Conservation (phyloP, 495 filamentous ascomycete species). For the Lophiotrema nucula region DNA sequence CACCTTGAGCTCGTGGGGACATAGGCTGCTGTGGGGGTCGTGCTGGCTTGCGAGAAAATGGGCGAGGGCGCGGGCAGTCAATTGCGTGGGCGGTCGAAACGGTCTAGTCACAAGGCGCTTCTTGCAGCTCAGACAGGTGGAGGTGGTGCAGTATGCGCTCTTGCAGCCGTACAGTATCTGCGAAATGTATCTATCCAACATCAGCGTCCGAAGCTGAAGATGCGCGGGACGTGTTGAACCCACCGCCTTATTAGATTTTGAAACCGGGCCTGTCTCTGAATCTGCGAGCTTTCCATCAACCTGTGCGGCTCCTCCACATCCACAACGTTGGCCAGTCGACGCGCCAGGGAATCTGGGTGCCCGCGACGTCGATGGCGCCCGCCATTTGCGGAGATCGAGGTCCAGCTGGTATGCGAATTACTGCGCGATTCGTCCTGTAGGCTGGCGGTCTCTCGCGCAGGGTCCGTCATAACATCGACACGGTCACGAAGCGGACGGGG, state of each 20-base stretch:
- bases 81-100: constrained; percentile 66
- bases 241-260: constrained; percentile 27
- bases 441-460: neutral
- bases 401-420: neutral
- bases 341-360: neutral
- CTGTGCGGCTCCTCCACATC: constrained; percentile 12
- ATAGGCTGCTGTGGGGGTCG: constrained; percentile 71
- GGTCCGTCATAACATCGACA: constrained; percentile 31
- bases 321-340: constrained; percentile 2
- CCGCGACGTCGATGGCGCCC: neutral
- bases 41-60: constrained; percentile 76
- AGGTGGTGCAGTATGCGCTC: constrained; percentile 64
- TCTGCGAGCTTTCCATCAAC: constrained; percentile 22
- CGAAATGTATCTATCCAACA: constrained; percentile 62
- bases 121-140: constrained; percentile 78
- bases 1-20: constrained; percentile 50
- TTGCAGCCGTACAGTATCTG: constrained; percentile 84
- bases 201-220: neutral
- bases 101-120: constrained; percentile 65
- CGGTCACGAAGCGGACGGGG: neutral
- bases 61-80: constrained; percentile 74
- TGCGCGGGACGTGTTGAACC: neutral
- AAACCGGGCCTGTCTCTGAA: constrained; percentile 18
- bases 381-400: neutral
- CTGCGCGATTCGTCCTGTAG: constrained; percentile 10